Conservation (phyloP, 73 alveolate species). For the Tetrahymena elliotti region DNA sequence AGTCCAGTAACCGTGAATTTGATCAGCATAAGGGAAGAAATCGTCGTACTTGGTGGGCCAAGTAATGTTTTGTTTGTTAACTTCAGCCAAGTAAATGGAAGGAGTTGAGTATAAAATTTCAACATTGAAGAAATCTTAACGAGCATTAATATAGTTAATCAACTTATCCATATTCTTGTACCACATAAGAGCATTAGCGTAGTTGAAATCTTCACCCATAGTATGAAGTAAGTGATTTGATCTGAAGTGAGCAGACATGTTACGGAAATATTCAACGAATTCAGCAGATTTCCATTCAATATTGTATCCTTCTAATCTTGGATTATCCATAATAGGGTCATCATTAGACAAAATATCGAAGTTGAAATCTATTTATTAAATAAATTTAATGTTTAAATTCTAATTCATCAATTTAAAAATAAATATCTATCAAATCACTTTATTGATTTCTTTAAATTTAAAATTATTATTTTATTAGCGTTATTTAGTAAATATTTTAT, state of each 20-base stretch:
- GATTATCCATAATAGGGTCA: conserved; percentile 22
- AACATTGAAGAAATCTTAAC: conserved; percentile 23
- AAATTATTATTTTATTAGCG: no score
- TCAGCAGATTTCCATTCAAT: conserved; percentile 45
- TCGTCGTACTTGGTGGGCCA: conserved; percentile 70
- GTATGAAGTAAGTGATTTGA: conserved; percentile 59
- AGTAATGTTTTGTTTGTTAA: conserved; percentile 7
- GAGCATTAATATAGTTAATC: conserved; percentile 50
- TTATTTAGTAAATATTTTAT: no score
- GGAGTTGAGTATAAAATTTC: conserved; percentile 69
- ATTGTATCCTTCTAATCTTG: conserved; percentile 22
- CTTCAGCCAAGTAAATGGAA: conserved; percentile 45
- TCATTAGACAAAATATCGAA: neutral
- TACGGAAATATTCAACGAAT: conserved; percentile 45
- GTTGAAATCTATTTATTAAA: neutral
- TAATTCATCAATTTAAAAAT: no score
- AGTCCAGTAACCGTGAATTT: conserved; percentile 78
- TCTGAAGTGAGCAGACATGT: conserved; percentile 44
- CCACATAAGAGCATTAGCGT: conserved; percentile 58
- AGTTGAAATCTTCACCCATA: conserved; percentile 72
- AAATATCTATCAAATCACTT: no score
- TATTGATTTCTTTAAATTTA: no score
- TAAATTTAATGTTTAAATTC: no score
- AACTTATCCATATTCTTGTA: conserved; percentile 59
- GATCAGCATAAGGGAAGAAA: conserved; percentile 78